Evolutionary conservation across 176 grass and related monocot species (phyloP).

Genomic region (Elymus sibiricus): DNA sequence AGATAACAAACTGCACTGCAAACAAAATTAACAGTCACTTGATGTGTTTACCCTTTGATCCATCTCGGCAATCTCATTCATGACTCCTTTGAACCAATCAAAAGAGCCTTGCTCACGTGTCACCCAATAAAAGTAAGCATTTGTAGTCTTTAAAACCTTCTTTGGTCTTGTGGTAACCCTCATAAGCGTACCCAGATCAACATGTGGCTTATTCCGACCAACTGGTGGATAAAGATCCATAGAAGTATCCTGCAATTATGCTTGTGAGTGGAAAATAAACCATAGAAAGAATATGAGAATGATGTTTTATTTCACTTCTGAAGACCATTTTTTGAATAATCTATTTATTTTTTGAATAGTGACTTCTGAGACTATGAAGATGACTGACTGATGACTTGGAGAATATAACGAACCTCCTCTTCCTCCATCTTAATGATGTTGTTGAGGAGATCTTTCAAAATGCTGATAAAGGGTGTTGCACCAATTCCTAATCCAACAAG

Average conservation of each 20-base stretch:
- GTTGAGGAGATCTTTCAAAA: conserved; percentile 97
- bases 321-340: neutral
- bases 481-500: conserved; percentile 98
- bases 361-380: neutral
- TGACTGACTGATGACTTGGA: neutral
- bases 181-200: conserved; percentile 83
- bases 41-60: conserved; percentile 79
- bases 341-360: no score
- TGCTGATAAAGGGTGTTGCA: conserved; percentile 98
- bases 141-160: conserved; percentile 78
- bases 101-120: conserved; percentile 98
- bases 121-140: conserved; percentile 99
- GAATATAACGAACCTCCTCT: conserved; percentile 59
- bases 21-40: neutral
- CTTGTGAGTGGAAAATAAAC: neutral
- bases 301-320: conserved; percentile 6
- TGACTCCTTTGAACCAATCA: conserved; percentile 99
- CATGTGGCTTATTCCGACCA: conserved; percentile 59
- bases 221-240: conserved; percentile 76
- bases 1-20: conserved; percentile 1
- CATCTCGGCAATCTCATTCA: conserved; percentile 93
- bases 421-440: conserved; percentile 93
- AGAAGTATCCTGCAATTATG: conserved; percentile 57
- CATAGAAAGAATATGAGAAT: neutral
- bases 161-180: conserved; percentile 61